Conservation (phyloP, 2,329 filamentous ascomycete species). For the Amauroascus verrucosus region DNA sequence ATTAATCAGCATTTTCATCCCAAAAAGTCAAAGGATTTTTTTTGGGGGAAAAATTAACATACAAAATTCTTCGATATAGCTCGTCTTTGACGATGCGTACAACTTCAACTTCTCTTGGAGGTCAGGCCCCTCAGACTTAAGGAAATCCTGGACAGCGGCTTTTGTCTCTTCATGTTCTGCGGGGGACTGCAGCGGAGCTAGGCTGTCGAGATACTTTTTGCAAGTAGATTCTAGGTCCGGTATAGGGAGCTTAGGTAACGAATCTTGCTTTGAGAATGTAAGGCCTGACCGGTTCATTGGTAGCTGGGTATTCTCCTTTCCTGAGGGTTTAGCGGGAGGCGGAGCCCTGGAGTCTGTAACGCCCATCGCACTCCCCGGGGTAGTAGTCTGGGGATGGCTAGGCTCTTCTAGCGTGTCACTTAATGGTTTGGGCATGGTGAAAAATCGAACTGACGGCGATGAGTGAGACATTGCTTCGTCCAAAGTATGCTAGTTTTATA, state of each 20-base stretch:
- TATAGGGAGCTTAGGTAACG: constrained; percentile 82
- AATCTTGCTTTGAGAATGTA: constrained; percentile 83
- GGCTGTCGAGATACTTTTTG: constrained; percentile 64
- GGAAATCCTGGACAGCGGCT: constrained; percentile 70
- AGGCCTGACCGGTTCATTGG: constrained; percentile 53
- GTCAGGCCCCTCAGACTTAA: constrained; percentile 67
- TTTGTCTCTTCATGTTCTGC: constrained; percentile 77
- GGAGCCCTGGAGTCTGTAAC: neutral
- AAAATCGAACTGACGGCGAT: constrained; percentile 57
- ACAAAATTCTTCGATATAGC: constrained; percentile 99
- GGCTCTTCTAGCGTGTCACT: constrained; percentile 53
- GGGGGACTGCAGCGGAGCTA: constrained; percentile 68
- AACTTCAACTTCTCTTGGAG: constrained; percentile 81
- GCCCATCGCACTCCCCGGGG: neutral
- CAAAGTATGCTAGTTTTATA: neutral
- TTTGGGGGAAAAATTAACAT: constrained; percentile 33
- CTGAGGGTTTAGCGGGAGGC: constrained; percentile 15
- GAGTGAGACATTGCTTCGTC: constrained; percentile 47
- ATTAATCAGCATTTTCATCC: neutral
- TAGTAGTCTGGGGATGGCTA: constrained; percentile 16
- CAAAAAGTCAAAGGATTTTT: neutral
- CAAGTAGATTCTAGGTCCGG: constrained; percentile 73
- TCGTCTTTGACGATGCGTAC: constrained; percentile 82
- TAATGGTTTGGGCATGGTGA: constrained; percentile 61
- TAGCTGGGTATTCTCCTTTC: constrained; percentile 36